Percentiles rank a stretch among this genome's conserved stretches.
Conservation (phyloP, 768 basidiomycete species). For the Tulasnella sp. region DNA sequence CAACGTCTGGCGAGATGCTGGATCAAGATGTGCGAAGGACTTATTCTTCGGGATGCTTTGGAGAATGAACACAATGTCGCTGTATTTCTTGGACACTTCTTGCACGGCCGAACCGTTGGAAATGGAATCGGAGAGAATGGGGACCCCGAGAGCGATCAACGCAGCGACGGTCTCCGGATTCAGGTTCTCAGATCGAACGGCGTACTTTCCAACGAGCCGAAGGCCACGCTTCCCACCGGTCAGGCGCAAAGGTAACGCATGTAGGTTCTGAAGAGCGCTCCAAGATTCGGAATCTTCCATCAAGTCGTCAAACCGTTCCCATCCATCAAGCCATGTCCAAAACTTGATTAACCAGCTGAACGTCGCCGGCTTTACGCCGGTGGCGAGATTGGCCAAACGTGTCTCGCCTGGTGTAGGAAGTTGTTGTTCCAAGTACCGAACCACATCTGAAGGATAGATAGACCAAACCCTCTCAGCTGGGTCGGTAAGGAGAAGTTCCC, state of each 20-base stretch:
- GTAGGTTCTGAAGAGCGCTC: background rate
- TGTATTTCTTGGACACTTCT: background rate
- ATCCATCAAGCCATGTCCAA: slow-evolving; percentile 51
- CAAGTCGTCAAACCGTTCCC: slow-evolving; percentile 30
- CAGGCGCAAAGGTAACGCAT: background rate
- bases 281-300: background rate
- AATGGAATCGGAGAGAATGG: background rate
- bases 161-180: background rate
- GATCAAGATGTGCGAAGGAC: background rate
- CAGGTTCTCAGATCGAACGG: background rate
- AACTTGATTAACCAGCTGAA: slow-evolving; percentile 49
- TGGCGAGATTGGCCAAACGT: background rate
- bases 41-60: background rate
- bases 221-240: background rate
- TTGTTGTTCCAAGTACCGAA: background rate
- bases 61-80: background rate
- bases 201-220: background rate
- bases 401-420: too few relatives aligned
- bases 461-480: background rate
- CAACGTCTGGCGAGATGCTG: background rate
- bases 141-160: background rate
- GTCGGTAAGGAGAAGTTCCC: background rate
- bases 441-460: background rate
- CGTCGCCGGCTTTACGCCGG: slow-evolving; percentile 34
- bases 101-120: background rate